Percentiles rank a stretch among this genome's conserved stretches.
These are phyloP conservation scores for Paratinospora sagittata DNA, from an alignment of 164 flowering plant genomes.

Conservation along the genomic window DNA sequence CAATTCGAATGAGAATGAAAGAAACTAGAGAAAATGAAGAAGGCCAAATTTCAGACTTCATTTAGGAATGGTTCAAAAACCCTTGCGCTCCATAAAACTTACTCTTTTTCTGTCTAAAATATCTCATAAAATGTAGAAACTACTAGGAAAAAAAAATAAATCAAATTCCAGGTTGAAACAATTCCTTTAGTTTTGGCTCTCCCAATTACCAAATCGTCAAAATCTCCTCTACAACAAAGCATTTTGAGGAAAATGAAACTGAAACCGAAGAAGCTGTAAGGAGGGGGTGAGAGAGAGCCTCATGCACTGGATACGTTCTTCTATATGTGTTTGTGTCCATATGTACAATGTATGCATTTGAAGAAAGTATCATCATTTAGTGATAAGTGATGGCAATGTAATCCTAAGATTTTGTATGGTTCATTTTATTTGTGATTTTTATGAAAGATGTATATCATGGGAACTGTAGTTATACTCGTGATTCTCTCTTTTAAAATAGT, in stretches of 20 bases:
- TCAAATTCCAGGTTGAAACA: not conserved
- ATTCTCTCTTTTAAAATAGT: not conserved
- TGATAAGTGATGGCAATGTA: not conserved
- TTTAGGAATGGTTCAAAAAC: too few relatives aligned
- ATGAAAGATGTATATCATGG: not conserved
- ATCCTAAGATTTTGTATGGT: not conserved
- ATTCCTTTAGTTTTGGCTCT: not conserved
- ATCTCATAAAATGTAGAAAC: not conserved
- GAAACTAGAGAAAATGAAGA: not conserved
- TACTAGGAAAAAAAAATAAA: not conserved
- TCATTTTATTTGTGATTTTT: not conserved
- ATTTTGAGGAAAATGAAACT: not conserved
- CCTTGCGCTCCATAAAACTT: too few relatives aligned
- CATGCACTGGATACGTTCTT: not conserved
- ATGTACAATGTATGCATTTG: not conserved
- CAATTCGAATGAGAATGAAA: not conserved
- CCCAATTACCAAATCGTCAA: not conserved
- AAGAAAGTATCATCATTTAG: not conserved
- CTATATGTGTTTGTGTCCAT: too few relatives aligned
- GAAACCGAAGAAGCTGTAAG: not conserved
- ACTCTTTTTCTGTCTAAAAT: not conserved
- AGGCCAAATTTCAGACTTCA: too few relatives aligned
- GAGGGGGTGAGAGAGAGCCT: not conserved
- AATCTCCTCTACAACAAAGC: not conserved
- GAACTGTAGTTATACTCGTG: not conserved